Percentiles rank a stretch among this genome's conserved stretches.
phyloP scores from a whole-genome alignment of 176 grass and related monocot genomes.

The Aegilops sharonensis region DNA sequence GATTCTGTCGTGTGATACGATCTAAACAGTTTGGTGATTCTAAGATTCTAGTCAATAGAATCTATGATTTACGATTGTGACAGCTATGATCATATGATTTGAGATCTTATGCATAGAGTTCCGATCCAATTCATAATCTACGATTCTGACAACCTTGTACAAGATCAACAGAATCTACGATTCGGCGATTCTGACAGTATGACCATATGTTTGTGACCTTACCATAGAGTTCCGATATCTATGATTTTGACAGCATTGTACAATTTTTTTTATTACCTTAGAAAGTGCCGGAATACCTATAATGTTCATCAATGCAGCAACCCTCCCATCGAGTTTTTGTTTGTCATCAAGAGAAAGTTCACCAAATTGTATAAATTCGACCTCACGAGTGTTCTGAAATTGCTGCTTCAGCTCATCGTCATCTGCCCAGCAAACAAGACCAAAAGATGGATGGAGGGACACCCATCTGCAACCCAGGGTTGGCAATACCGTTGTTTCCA shows the following conservation, averaged over 20 bases:
- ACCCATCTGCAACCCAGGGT: conserved; percentile 78
- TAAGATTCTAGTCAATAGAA: background rate
- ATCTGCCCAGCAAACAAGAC: conserved; percentile 88
- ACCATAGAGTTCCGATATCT: too few relatives aligned
- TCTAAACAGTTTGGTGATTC: background rate
- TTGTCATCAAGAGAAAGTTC: conserved; percentile 66
- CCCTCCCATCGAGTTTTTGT: conserved; percentile 44
- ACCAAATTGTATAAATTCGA: conserved; percentile 64
- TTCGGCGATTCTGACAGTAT: too few relatives aligned
- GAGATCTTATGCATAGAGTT: background rate
- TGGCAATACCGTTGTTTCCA: conserved; percentile 70
- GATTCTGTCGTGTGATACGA: background rate
- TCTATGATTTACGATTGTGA: background rate
- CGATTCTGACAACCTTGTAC: background rate
- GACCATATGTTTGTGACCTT: too few relatives aligned
- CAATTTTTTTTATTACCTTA: conserved; percentile 52
- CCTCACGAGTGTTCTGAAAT: conserved; percentile 44
- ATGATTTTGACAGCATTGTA: too few relatives aligned
- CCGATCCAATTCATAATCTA: background rate
- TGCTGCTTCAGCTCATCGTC: conserved; percentile 67
- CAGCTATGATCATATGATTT: background rate
- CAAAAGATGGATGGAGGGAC: conserved; percentile 81
- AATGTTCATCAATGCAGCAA: conserved; percentile 69
- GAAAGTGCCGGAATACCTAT: conserved; percentile 88
- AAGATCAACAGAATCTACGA: background rate